Evolutionary conservation across 495 filamentous ascomycete species (phyloP), one percentile per base, ranked within the genome.

Genomic region (Podospora comata): DNA sequence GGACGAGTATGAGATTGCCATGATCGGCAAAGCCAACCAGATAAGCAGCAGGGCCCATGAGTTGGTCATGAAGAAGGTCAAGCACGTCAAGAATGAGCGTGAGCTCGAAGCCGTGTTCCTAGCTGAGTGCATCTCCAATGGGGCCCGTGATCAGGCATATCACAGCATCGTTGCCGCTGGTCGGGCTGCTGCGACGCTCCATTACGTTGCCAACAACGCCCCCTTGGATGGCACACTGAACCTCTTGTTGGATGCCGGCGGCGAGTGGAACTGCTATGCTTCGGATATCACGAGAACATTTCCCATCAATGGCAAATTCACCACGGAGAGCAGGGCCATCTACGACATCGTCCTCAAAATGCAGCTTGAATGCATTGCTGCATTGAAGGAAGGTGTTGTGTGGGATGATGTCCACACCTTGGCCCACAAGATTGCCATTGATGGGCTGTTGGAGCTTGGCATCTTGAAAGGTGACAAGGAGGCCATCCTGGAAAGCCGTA

Each of bases 221-320:
- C 79, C 86, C 0, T 77, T 95, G 61, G 76, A 78, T 9, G 89
- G 86, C 23, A 92, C 92, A 77, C 83, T 88, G 44, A 89, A 91
- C 72, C 71, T 97, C 5, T 83, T 97, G 32, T 80, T 97, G 16
- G 94, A 97, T 78, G 94, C 94, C 9, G 94, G 92, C 23, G 86
- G 83, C 30, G 94, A 97, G 79, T 92, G 88, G 77, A 74, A 84
- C 20, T 90, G 89, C 71, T 97, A 97, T 74, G 91, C 90, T 62
- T 83, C 91, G 5, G 94, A 97, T 79, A 91, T 97, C 67, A 97
- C 94, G n/a, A 85, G 94, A 63, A 91, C 90, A 0, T 93, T 96
- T 70, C 94, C 94, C 48, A 86, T 97, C 70, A 85, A 81, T 23
- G 93, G 93, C 39, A 88, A 82, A 68, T 97, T 96, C 77, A 85